Evolutionary conservation across 2,329 filamentous ascomycete species (phyloP).

Genomic region (Pseudogymnoascus sp.): DNA sequence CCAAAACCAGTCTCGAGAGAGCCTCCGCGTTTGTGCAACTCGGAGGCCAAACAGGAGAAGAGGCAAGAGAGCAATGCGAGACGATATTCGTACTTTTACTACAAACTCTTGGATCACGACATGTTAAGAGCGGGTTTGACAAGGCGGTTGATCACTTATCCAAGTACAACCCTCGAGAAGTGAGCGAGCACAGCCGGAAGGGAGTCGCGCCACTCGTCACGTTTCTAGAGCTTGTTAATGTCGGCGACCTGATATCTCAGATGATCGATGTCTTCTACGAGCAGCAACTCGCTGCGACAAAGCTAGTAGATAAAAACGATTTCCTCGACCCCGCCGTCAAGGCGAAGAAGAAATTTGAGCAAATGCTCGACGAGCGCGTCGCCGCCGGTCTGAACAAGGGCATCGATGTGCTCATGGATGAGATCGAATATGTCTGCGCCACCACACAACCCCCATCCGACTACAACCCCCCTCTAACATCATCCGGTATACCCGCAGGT

Average conservation of each 20-base stretch:
- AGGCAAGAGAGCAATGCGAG: conserved; percentile 81
- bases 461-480: conserved; percentile 65
- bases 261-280: conserved; percentile 99
- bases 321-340: conserved; percentile 87
- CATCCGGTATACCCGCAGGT: conserved; percentile 23
- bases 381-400: conserved; percentile 94
- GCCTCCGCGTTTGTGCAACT: conserved; percentile 74
- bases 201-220: conserved; percentile 88
- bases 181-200: conserved; percentile 56
- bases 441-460: conserved; percentile 80
- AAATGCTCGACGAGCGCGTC: conserved; percentile 95
- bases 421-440: conserved; percentile 90
- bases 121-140: conserved; percentile 89
- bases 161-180: conserved; percentile 81
- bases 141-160: conserved; percentile 87
- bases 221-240: conserved; percentile 95
- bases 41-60: conserved; percentile 69
- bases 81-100: conserved; percentile 80
- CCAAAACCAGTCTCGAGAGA: conserved; percentile 80
- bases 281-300: conserved; percentile 77
- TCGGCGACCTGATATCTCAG: conserved; percentile 93
- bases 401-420: conserved; percentile 96
- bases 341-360: conserved; percentile 97
- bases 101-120: conserved; percentile 72
- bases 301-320: conserved; percentile 84